These are phyloP conservation scores for Candida khao-thaluensis DNA, from an alignment of 805 yeast genomes.

Conservation along the genomic window DNA sequence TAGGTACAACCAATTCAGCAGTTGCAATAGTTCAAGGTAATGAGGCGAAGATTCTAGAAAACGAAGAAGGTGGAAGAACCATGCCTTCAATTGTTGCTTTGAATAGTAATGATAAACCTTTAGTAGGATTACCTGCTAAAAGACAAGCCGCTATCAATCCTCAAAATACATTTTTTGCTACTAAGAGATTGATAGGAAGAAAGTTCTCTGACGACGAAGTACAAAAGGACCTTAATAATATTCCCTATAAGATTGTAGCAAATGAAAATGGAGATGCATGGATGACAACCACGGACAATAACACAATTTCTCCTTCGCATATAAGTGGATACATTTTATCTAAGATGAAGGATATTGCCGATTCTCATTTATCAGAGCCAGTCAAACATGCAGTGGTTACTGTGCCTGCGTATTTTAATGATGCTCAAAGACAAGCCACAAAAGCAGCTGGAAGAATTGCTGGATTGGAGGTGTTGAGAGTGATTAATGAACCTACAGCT, in stretches of 20 bases:
- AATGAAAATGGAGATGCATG: conserved; percentile 70
- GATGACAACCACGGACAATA: conserved; percentile 49
- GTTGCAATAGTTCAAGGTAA: conserved; percentile 72
- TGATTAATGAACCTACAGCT: conserved; percentile 82
- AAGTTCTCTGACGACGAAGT: conserved; percentile 66
- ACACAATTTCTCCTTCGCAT: conserved; percentile 62
- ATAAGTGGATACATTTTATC: conserved; percentile 64
- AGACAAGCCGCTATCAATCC: conserved; percentile 77
- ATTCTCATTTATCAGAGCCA: conserved; percentile 44
- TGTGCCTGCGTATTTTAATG: conserved; percentile 83
- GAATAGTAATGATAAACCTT: conserved; percentile 34
- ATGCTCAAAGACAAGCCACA: conserved; percentile 78
- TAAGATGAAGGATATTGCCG: conserved; percentile 68
- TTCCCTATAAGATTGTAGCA: conserved; percentile 63
- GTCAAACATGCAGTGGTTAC: conserved; percentile 77
- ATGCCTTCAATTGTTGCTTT: conserved; percentile 80
- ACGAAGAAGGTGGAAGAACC: conserved; percentile 76
- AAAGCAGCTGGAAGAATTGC: conserved; percentile 72
- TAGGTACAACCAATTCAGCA: conserved; percentile 86
- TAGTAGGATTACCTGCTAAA: conserved; percentile 70
- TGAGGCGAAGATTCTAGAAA: conserved; percentile 65
- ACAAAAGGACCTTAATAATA: conserved; percentile 59
- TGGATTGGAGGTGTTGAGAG: conserved; percentile 74
- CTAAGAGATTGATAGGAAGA: conserved; percentile 79
- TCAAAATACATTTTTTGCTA: conserved; percentile 76